Base-by-base conservation (phyloP, 352 stramenopile species). In the Salisapilia sapeloensis region DNA sequence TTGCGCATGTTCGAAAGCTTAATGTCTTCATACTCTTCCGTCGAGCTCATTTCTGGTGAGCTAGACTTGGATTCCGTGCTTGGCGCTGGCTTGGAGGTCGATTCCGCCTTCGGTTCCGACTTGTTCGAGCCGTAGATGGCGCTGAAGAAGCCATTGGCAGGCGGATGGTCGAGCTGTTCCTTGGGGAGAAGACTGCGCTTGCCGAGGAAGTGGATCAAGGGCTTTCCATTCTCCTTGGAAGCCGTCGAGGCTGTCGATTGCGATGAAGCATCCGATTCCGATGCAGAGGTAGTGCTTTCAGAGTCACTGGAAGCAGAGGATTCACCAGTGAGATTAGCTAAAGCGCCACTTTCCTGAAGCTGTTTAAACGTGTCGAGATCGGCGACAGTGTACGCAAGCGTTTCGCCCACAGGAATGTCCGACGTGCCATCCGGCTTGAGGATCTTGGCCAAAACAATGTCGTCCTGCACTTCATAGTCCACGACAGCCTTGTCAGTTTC, bases 401-500 rank as follows among this genome's bases (percentile, higher is more conserved):
- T 72, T 9, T 56, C 66, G 31, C 94, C 93, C 23, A 96, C 85
- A 10, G 66, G 50, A 33, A 99, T 76, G 43, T 97, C 90, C 2
- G 64, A 42, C 0, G 71, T 42, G n/a, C 89, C 91, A 15, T 77
- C 74, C 8, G 63, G 45, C 2, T 91, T 72, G 35, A 97, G 51
- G 50, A 98, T 96, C 58, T 92, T 94, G 26, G 89, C 92, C 35
- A 98, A 50, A 24, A 97, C 61, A 11, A 62, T 76, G n/a, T 98
- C 94, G 57, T 99, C 93, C 61, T 97, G 82, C 30, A 94, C 86
- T 64, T 98, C 94, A 54, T 97, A 99, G 60, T 98, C 93, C 26
- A 99, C 93, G 14, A 93, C 93, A 20, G 95, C 94, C 64, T 99
- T 99, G 70, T 99, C 94, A 10, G 94, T 99, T 60, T 99, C 93